Conservation (phyloP, 2,329 filamentous ascomycete genomes). For the Aspergillus amoenus region DNA sequence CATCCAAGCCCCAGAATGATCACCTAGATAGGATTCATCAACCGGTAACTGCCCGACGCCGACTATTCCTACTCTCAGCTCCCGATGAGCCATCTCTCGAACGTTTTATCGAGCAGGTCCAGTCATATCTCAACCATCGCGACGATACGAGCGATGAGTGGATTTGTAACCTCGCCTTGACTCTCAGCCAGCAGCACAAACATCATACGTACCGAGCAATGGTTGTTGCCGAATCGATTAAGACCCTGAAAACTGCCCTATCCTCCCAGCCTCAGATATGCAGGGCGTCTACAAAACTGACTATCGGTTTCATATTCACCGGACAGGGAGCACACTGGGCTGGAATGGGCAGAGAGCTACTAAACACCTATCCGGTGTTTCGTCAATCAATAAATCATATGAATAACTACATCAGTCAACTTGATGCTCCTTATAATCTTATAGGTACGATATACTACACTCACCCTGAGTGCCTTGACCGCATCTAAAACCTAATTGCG, state of each 20-base stretch:
- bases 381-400: conserved; percentile 14
- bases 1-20: too few species aligned
- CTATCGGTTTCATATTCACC: conserved; percentile 29
- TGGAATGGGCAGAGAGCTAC: conserved; percentile 31
- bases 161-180: conserved; percentile 22
- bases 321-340: conserved; percentile 38
- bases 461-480: too few species aligned
- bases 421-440: conserved; percentile 21
- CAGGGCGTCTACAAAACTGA: conserved; percentile 11
- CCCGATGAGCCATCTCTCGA: conserved; percentile 23
- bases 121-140: conserved; percentile 11
- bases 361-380: conserved; percentile 22
- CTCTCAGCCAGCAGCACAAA: conserved; percentile 22
- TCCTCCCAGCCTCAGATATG: conserved; percentile 1
- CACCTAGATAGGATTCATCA: too few species aligned
- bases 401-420: conserved; percentile 6
- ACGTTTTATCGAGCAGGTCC: conserved; percentile 10
- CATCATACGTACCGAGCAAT: conserved; percentile 20
- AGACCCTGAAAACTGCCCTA: conserved; percentile 4
- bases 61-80: conserved; percentile 24
- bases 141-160: conserved; percentile 3
- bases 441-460: conserved; percentile 16
- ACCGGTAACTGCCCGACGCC: neutral
- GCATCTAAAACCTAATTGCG: too few species aligned
- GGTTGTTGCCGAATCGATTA: conserved; percentile 6